A percentile compares a stretch with the other conserved stretches of the same genome.
Evolutionary conservation across 352 stramenopile species (phyloP).

Genomic region (Pythium oligandrum): DNA sequence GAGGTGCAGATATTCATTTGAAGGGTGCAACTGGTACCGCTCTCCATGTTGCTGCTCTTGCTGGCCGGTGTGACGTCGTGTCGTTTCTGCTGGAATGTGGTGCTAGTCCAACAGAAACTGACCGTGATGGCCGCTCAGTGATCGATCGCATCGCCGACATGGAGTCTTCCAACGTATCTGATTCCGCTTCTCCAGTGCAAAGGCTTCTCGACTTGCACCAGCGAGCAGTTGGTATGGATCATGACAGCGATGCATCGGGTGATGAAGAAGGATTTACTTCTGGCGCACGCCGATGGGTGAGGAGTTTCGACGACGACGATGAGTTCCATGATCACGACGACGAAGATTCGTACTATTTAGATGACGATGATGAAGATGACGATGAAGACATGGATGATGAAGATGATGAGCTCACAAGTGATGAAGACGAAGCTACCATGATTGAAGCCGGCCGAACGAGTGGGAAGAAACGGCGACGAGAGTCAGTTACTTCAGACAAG

Average conservation of each 20-base stretch:
- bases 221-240: conserved; percentile 16
- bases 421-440: conserved; percentile 19
- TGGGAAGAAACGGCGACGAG: conserved; percentile 24
- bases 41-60: conserved; percentile 56
- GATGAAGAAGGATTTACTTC: conserved; percentile 12
- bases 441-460: background rate
- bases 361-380: conserved; percentile 23
- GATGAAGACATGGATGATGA: conserved; percentile 31
- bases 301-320: background rate
- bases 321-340: background rate
- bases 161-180: background rate
- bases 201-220: conserved; percentile 56
- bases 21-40: conserved; percentile 45
- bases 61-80: conserved; percentile 66
- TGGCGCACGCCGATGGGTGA: background rate
- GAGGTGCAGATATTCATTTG: conserved; percentile 64
- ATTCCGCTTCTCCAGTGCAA: conserved; percentile 33
- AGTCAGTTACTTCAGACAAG: conserved; percentile 27
- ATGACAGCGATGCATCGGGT: conserved; percentile 54
- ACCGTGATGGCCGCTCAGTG: conserved; percentile 49
- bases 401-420: conserved; percentile 36
- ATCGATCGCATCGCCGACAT: conserved; percentile 32
- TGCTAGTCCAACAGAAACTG: conserved; percentile 42
- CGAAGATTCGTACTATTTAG: background rate
- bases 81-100: conserved; percentile 76